These are phyloP conservation scores for Lasiodiplodia theobromae DNA, from an alignment of 2,329 filamentous ascomycete species.

Conservation along the genomic window DNA sequence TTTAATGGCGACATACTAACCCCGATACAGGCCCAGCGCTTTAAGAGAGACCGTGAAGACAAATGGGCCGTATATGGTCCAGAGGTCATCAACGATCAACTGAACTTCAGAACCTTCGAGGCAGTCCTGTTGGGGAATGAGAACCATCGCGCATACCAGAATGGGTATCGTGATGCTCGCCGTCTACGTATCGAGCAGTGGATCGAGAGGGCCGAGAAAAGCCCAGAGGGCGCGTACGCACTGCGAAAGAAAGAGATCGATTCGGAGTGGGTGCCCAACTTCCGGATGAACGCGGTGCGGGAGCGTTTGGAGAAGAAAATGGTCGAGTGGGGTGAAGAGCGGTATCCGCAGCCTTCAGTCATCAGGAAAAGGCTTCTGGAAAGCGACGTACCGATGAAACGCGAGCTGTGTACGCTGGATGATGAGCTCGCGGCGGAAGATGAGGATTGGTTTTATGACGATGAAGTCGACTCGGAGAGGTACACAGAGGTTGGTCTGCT, in stretches of 20 bases:
- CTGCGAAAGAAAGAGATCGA: slow-evolving; percentile 13
- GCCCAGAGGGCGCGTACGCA: background rate
- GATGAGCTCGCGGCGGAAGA: background rate
- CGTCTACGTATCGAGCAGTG: slow-evolving; percentile 6
- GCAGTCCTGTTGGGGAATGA: slow-evolving; percentile 7
- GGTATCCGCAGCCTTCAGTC: background rate
- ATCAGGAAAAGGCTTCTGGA: slow-evolving; percentile 6
- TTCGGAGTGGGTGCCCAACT: slow-evolving; percentile 12
- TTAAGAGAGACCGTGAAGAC: slow-evolving; percentile 3
- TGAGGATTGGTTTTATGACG: background rate
- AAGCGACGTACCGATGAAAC: slow-evolving; percentile 14
- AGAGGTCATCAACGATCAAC: background rate
- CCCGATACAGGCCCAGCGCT: background rate
- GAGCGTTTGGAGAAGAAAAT: slow-evolving; percentile 2
- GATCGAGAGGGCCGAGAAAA: background rate
- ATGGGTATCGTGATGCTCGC: slow-evolving; percentile 13
- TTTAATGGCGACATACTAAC: background rate
- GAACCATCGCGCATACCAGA: slow-evolving; percentile 14
- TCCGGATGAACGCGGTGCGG: slow-evolving; percentile 11
- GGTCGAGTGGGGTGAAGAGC: slow-evolving; percentile 13
- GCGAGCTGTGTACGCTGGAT: background rate
- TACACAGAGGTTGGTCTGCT: background rate
- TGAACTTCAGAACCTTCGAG: slow-evolving; percentile 15
- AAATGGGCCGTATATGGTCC: slow-evolving; percentile 6
- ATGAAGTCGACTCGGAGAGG: background rate